Base-by-base conservation (phyloP, 805 yeast genomes). In the Candida railenensis region DNA sequence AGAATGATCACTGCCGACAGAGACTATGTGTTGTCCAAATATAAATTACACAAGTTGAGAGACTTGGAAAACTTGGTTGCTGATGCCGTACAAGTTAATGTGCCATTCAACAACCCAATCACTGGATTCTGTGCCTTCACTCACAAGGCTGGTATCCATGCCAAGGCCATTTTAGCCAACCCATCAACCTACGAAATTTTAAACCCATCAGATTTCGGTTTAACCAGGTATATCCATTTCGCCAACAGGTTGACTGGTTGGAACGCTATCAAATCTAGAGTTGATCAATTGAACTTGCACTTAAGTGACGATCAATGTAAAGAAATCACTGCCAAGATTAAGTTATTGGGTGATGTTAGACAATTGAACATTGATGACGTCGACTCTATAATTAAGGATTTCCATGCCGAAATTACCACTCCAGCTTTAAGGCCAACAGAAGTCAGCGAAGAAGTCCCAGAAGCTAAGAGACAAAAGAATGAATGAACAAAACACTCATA, bases 121-220 rank as follows among this genome's bases (percentile, higher is more conserved):
- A 79, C 84, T 40, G 84, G 84, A 16, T 79, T 79, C 72, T 78
- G 83, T 69, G 83, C 84, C 38, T 79, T 79, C 64, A 79, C 84
- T 37, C 84, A 79, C 63, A 79, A 79, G 66, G 84, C 84, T 19
- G 84, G 84, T 62, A 78, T 79, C 52, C 84, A 79, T 51, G 83
- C 84, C 47, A 78, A 79, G 62, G 83, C 83, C 42, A 79, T 79
- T 47, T 71, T 79, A 53, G 83, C 84, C 43, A 79, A 79, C 64
- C 84, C 84, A 42, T 76, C 82, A n/a, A 79, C 83, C 11, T 79
- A 79, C 59, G 84, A 79, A 64, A 79, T 79, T 57, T 69, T 79
- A 59, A 74, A 76, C 54, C 84, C 84, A 28, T 63, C 71, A 20
- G 84, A 79, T 62, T 79, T 79, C 56, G 84, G 84, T 48, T 70